These are phyloP conservation scores for Yarrowia sp. DNA, from an alignment of 805 yeast species.

Conservation along the genomic window DNA sequence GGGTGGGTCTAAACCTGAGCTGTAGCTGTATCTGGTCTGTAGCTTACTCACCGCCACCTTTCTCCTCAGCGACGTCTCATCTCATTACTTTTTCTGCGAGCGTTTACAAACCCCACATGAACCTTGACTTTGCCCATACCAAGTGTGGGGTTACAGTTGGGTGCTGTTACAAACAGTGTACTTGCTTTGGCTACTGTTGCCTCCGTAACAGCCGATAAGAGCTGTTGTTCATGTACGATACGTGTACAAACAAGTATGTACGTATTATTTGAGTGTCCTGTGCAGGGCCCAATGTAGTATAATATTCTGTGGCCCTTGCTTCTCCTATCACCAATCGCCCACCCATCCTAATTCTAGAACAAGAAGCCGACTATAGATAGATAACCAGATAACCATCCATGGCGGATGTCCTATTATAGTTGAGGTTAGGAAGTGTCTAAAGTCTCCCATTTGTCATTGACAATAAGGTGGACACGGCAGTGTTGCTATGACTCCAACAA, in stretches of 20 bases:
- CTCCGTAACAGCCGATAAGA: background rate
- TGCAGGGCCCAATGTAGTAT: background rate
- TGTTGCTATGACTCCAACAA: background rate
- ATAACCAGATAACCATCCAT: too few relatives aligned
- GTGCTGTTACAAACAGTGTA: background rate
- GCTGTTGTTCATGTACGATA: too few relatives aligned
- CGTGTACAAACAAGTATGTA: too few relatives aligned
- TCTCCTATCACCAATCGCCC: background rate
- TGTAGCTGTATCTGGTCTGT: too few relatives aligned
- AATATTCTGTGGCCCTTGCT: background rate
- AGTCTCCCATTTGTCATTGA: background rate
- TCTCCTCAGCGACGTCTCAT: background rate
- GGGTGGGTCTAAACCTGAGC: too few relatives aligned
- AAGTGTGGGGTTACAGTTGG: conserved; percentile 14
- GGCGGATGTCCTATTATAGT: background rate
- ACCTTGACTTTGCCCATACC: background rate
- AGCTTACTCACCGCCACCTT: background rate
- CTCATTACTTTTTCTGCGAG: background rate
- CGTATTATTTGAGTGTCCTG: too few relatives aligned
- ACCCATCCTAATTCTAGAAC: background rate
- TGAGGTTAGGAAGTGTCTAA: background rate
- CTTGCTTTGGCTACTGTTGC: background rate
- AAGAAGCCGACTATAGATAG: background rate
- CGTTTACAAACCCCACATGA: background rate
- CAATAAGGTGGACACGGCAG: background rate